These are phyloP conservation scores for Erucastrum elatum DNA, from an alignment of 345 rosid species.

Conservation along the genomic window DNA sequence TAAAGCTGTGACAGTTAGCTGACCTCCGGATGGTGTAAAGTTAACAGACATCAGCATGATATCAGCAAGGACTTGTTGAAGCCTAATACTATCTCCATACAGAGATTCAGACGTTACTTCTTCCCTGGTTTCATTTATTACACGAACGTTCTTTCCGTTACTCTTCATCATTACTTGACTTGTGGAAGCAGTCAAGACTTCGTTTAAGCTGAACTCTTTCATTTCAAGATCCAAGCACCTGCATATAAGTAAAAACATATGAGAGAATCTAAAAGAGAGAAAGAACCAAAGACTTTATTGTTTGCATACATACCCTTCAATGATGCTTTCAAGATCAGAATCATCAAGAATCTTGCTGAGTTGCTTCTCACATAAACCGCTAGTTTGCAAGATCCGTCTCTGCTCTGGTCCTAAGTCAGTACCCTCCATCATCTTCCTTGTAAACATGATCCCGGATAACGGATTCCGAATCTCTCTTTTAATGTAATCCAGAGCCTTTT, in stretches of 20 bases:
- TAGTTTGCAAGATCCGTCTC: conserved; percentile 62
- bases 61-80: conserved; percentile 79
- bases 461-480: conserved; percentile 85
- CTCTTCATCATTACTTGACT: conserved; percentile 76
- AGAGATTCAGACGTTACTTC: conserved; percentile 54
- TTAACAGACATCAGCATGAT: conserved; percentile 62
- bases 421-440: conserved; percentile 72
- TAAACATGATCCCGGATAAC: conserved; percentile 69
- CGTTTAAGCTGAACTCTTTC: conserved; percentile 62
- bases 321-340: conserved; percentile 80
- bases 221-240: conserved; percentile 85
- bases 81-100: conserved; percentile 81
- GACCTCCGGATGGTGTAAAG: conserved; percentile 62
- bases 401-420: conserved; percentile 69
- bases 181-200: conserved; percentile 58
- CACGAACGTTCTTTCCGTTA: conserved; percentile 54
- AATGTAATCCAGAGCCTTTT: conserved; percentile 72
- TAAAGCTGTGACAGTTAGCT: conserved; percentile 53
- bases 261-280: neutral
- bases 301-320: conserved; percentile 76
- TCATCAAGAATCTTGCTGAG: conserved; percentile 79
- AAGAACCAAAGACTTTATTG: neutral
- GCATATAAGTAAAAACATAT: conserved; percentile 17
- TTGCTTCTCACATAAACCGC: conserved; percentile 80
- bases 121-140: conserved; percentile 56